phyloP scores from a whole-genome alignment of 345 rosid species.

The Cardiospermum halicacabum region DNA sequence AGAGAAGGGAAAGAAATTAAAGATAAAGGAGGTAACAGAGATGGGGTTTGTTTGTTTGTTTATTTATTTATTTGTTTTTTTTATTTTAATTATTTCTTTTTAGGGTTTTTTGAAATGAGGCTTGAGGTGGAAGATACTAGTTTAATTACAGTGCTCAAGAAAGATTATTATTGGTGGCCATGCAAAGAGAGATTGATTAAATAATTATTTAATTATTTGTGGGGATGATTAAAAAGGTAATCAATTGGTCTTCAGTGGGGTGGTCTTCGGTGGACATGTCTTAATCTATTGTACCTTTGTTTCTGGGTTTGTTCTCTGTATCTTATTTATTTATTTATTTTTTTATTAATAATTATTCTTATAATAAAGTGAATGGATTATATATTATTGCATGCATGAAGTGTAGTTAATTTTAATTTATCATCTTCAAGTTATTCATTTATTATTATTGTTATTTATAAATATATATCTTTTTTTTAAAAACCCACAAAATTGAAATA shows the following conservation, averaged over 20 bases:
- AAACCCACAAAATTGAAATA: no score
- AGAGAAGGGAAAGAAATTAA: no score
- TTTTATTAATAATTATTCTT: no score
- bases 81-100: constrained; percentile 34
- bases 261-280: constrained; percentile 35
- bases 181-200: constrained; percentile 23
- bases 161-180: constrained; percentile 24
- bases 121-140: not conserved
- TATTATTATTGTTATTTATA: no score
- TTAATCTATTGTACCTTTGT: constrained; percentile 32
- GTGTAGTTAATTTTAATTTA: not conserved
- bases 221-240: constrained; percentile 12
- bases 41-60: constrained; percentile 25
- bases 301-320: constrained; percentile 21
- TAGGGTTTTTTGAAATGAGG: no score
- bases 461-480: no score
- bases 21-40: constrained; percentile 26
- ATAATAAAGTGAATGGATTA: no score
- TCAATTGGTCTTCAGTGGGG: constrained; percentile 26
- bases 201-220: constrained; percentile 2
- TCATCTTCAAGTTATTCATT: no score
- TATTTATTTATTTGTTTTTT: constrained; percentile 25
- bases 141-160: constrained; percentile 16
- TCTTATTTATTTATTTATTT: constrained; percentile 1
- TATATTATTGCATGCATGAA: constrained; percentile 19